phyloP scores from a whole-genome alignment of 352 stramenopile genomes.

The Pythium scleroteichum region DNA sequence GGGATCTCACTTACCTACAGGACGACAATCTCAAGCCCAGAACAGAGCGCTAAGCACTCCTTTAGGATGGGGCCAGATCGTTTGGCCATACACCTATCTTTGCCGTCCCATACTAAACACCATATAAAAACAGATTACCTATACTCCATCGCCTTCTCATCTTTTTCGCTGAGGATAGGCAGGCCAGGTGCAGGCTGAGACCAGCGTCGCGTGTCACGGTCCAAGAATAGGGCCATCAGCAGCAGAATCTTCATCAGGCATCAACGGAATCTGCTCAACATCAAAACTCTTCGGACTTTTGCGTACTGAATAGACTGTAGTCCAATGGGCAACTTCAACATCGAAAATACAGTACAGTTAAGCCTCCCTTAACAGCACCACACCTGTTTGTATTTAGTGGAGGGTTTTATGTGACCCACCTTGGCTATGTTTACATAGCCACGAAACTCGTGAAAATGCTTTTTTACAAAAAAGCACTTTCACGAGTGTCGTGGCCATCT shows the following conservation, averaged over 20 bases:
- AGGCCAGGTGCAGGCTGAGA: background rate
- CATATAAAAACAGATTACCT: constrained; percentile 23
- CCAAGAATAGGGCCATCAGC: background rate
- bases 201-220: constrained; percentile 2
- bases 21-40: background rate
- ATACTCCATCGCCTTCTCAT: constrained; percentile 7
- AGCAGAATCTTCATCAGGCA: constrained; percentile 3
- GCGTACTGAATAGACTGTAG: too few species aligned
- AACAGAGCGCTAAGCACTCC: background rate
- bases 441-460: too few species aligned
- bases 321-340: constrained; percentile 23
- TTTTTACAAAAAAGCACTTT: too few species aligned
- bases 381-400: too few species aligned
- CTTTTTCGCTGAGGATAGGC: constrained; percentile 19
- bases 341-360: constrained; percentile 4
- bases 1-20: constrained; percentile 7
- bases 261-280: background rate
- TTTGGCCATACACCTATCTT: constrained; percentile 18
- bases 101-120: constrained; percentile 24
- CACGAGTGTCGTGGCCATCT: too few species aligned
- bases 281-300: constrained; percentile 1
- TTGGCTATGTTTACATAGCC: too few species aligned
- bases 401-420: constrained; percentile 1
- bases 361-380: background rate
- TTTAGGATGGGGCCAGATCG: constrained; percentile 9